Percentiles rank a stretch among this genome's conserved stretches.
Evolutionary conservation across 352 stramenopile genomes (phyloP).

Genomic region (Detonula confervacea): DNA sequence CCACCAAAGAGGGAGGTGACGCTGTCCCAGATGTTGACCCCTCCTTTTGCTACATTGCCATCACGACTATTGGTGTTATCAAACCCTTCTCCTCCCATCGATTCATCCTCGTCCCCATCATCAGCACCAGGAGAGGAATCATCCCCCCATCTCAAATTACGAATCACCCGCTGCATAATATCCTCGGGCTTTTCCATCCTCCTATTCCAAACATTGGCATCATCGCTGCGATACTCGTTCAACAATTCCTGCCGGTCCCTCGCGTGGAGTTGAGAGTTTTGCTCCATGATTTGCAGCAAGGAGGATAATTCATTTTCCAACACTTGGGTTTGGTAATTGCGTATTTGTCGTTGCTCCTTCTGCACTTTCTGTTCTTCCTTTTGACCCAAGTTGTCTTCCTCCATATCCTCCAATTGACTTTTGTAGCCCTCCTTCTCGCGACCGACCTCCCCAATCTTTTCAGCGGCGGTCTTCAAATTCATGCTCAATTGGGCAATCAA

Average conservation of each 20-base stretch:
- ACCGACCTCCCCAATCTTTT: slow-evolving; percentile 33
- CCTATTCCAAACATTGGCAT: slow-evolving; percentile 19
- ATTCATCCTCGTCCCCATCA: not conserved
- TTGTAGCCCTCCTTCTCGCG: slow-evolving; percentile 23
- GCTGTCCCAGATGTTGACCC: slow-evolving; percentile 17
- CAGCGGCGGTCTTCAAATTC: slow-evolving; percentile 45
- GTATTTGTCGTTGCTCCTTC: slow-evolving; percentile 5
- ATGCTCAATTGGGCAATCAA: slow-evolving; percentile 23
- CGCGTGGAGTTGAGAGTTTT: not conserved
- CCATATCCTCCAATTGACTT: not conserved
- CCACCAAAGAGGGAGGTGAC: slow-evolving; percentile 26
- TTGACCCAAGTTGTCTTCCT: not conserved
- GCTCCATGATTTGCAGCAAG: slow-evolving; percentile 20
- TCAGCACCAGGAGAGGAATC: not conserved
- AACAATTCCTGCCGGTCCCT: slow-evolving; percentile 10
- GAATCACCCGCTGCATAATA: slow-evolving; percentile 27
- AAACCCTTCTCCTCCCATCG: not conserved
- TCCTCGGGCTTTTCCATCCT: slow-evolving; percentile 31
- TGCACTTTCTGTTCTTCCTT: not conserved
- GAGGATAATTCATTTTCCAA: slow-evolving; percentile 27
- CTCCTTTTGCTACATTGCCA: not conserved
- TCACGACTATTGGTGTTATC: not conserved
- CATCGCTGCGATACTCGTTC: slow-evolving; percentile 26
- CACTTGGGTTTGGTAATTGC: slow-evolving; percentile 26
- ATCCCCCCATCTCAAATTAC: slow-evolving; percentile 12